phyloP scores from a whole-genome alignment of 2,329 filamentous ascomycete species.

The Trichoderma cornu-damae region DNA sequence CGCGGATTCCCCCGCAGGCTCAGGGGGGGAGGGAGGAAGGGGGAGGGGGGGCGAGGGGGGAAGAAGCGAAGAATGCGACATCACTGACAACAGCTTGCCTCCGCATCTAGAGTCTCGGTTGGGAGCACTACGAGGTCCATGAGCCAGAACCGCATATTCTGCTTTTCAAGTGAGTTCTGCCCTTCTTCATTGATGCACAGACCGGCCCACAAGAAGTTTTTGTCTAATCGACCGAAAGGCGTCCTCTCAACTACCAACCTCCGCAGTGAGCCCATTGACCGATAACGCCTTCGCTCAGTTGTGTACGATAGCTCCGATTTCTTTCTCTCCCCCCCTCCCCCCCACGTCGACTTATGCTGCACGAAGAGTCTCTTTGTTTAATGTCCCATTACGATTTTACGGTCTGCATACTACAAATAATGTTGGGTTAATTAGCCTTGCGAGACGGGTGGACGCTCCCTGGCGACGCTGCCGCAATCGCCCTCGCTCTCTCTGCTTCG shows the following conservation, averaged over 20 bases:
- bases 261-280: constrained; percentile 43
- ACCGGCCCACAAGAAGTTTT: background rate
- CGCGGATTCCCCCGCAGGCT: background rate
- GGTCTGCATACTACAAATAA: constrained; percentile 23
- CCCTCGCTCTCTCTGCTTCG: background rate
- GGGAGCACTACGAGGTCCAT: constrained; percentile 99
- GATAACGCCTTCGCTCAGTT: constrained; percentile 12
- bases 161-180: constrained; percentile 75
- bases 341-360: constrained; percentile 19
- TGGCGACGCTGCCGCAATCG: background rate
- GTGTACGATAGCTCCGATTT: constrained; percentile 25
- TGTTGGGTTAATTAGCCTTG: constrained; percentile 19
- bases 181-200: background rate
- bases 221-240: constrained; percentile 8
- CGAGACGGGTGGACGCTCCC: background rate
- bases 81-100: constrained; percentile 22
- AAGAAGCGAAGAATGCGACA: background rate
- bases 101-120: constrained; percentile 74
- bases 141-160: constrained; percentile 98
- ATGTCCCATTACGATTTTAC: constrained; percentile 24
- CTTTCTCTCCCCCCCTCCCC: background rate
- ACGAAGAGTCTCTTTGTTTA: constrained; percentile 22
- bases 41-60: no score
- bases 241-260: constrained; percentile 72
- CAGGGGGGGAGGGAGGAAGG: background rate